Base-by-base conservation (phyloP, 371 early-diverging fungal genomes). In the Saksenaea oblongispora region DNA sequence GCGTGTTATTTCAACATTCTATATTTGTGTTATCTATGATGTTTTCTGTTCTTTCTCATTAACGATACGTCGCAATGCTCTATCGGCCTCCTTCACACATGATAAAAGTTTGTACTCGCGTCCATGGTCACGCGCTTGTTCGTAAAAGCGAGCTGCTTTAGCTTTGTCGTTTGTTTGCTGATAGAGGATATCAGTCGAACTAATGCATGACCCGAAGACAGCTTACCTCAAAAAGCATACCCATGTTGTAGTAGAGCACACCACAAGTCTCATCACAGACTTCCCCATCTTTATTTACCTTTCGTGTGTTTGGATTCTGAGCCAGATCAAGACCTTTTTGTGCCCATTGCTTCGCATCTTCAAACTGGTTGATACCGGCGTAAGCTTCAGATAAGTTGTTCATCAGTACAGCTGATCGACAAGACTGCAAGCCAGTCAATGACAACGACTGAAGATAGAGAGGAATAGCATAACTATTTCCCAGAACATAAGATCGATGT, bases 171-270 rank as follows among this genome's bases (percentile, higher is more conserved):
- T 58, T n/a, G 71, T 69, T 74, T 76, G 76, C 76, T 78, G 60
- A 36, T 39, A 17, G 53, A 31, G 15, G 26, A 14, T 36, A 31
- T 24, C 26, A 41, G 26, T 51, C 18, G 24, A n/a, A 56, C 17
- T 5, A 1, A 31, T 17, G 34, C 17, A 53, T n/a, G 10, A 24
- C 18, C 13, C 10, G n/a, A 36, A 28, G n/a, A 37, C 17, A 13
- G 22, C 39, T 71, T 82, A 86, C 88, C 81, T 88, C 88, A 39
- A 83, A 76, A 2, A 86, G 55, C 85, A 86, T 86, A 63, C 88
- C 88, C 61, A 86, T 72, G 56, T 88, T 88, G 51, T 75, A 84
- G 1, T 86, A 60, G 18, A 88, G 63, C 4, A 85, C 82, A 59
- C 86, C 88, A 64, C 83, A 84, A 3, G 83, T 71, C 53, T 85